A percentile compares a stretch with the other conserved stretches of the same genome.
These are phyloP conservation scores for Eucalyptus marginata DNA, from an alignment of 345 rosid genomes.

Conservation along the genomic window DNA sequence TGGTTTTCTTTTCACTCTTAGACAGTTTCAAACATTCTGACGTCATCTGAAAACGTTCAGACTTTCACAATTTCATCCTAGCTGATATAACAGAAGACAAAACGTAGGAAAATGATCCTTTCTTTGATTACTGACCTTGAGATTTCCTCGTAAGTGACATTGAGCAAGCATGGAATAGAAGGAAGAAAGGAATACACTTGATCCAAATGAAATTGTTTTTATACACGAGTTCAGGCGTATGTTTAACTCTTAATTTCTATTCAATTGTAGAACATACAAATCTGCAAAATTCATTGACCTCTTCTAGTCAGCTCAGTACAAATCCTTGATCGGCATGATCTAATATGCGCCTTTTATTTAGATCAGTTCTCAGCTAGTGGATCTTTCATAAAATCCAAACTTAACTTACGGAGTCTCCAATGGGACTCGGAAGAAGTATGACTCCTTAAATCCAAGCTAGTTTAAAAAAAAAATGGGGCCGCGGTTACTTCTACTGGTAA, in stretches of 20 bases:
- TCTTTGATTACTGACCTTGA: not conserved
- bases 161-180: not conserved
- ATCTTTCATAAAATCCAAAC: not conserved
- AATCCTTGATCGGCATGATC: not conserved
- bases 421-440: not conserved
- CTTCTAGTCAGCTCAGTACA: not conserved
- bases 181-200: not conserved
- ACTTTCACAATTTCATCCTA: not conserved
- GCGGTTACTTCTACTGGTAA: not conserved
- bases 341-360: not conserved
- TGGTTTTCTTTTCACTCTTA: not conserved
- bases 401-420: not conserved
- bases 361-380: not conserved
- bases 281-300: not conserved
- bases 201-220: not conserved
- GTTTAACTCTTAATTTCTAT: not conserved
- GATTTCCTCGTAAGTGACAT: not conserved
- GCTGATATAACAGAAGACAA: not conserved
- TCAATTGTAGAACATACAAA: not conserved
- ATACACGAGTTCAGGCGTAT: not conserved
- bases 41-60: not conserved
- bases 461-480: not conserved
- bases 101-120: not conserved
- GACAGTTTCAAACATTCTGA: not conserved
- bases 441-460: not conserved